phyloP scores from a whole-genome alignment of 1,284 basidiomycete genomes.

The Ustilago loliicola region DNA sequence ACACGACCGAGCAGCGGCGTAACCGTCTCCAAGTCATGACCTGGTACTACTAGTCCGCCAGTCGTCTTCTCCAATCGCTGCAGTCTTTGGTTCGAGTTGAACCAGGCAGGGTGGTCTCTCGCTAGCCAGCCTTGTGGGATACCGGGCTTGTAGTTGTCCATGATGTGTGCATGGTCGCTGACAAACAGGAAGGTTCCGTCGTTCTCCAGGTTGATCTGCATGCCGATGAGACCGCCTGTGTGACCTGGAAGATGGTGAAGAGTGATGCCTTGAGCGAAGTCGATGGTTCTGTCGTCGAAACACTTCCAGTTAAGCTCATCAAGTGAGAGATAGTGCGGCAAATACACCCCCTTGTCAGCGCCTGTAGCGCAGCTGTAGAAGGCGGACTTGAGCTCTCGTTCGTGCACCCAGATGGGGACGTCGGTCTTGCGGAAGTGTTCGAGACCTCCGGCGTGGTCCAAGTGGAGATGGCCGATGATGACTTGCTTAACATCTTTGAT shows the following conservation, averaged over 20 bases:
- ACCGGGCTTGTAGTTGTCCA: slow-evolving; percentile 60
- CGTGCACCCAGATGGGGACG: slow-evolving; percentile 66
- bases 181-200: slow-evolving; percentile 60
- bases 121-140: slow-evolving; percentile 62
- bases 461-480: slow-evolving; percentile 59
- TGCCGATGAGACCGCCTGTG: slow-evolving; percentile 62
- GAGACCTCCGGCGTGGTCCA: slow-evolving; percentile 67
- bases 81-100: slow-evolving; percentile 59
- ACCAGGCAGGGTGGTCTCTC: slow-evolving; percentile 60
- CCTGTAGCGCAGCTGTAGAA: slow-evolving; percentile 62
- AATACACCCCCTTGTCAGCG: slow-evolving; percentile 61
- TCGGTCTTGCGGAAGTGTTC: slow-evolving; percentile 55
- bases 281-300: slow-evolving; percentile 60
- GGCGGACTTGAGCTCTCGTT: slow-evolving; percentile 60
- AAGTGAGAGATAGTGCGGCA: slow-evolving; percentile 55
- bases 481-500: slow-evolving; percentile 60
- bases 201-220: slow-evolving; percentile 63
- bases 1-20: slow-evolving; percentile 40
- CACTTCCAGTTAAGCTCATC: slow-evolving; percentile 65
- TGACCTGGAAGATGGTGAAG: slow-evolving; percentile 67
- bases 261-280: slow-evolving; percentile 63
- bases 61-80: slow-evolving; percentile 58
- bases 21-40: slow-evolving; percentile 51
- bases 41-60: slow-evolving; percentile 51
- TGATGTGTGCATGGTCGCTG: slow-evolving; percentile 56